These are phyloP conservation scores for Pezicula rhizophila DNA, from an alignment of 2,329 filamentous ascomycete species.

Conservation along the genomic window DNA sequence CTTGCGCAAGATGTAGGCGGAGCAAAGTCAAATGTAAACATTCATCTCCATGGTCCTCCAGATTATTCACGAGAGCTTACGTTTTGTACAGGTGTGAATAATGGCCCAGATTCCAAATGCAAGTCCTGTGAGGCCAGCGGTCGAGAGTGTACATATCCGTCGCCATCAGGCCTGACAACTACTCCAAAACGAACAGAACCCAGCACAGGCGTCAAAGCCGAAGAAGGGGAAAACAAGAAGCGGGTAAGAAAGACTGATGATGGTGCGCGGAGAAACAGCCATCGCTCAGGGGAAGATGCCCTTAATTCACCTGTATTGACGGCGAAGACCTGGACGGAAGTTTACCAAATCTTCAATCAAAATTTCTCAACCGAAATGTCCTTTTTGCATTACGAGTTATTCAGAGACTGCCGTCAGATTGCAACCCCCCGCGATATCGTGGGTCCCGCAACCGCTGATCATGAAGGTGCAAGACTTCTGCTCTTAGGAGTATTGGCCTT, in stretches of 20 bases:
- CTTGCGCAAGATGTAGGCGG: constrained; percentile 67
- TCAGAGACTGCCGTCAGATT: constrained; percentile 41
- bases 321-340: constrained; percentile 58
- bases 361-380: constrained; percentile 69
- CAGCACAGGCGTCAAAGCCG: constrained; percentile 22
- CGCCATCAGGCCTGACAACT: constrained; percentile 32
- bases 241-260: constrained; percentile 30
- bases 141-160: constrained; percentile 68
- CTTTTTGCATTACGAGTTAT: constrained; percentile 63
- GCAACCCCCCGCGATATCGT: constrained; percentile 28
- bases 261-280: constrained; percentile 26
- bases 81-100: constrained; percentile 43
- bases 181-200: constrained; percentile 23
- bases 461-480: constrained; percentile 47
- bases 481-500: constrained; percentile 62
- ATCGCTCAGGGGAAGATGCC: constrained; percentile 48
- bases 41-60: background rate
- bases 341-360: constrained; percentile 64
- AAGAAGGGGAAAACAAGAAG: constrained; percentile 42
- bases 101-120: constrained; percentile 65
- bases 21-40: constrained; percentile 80
- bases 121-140: constrained; percentile 67
- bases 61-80: background rate
- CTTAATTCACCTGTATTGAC: constrained; percentile 58
- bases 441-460: constrained; percentile 14